Evolutionary conservation across 1,284 basidiomycete species (phyloP).

Genomic region (Moesziomyces globuligerus): DNA sequence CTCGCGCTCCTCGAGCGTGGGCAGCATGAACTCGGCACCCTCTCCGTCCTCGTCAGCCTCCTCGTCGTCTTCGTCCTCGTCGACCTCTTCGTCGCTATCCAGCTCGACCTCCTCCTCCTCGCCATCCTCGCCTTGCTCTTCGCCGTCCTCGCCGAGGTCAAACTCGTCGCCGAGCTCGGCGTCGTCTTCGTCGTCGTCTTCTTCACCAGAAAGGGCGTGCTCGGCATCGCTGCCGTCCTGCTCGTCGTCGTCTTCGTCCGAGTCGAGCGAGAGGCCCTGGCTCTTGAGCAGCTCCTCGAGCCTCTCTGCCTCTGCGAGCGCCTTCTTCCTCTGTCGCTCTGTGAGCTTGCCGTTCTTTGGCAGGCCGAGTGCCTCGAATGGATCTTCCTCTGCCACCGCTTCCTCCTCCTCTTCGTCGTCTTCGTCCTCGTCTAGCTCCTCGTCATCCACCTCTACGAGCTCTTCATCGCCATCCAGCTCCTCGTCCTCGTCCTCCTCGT

Average conservation of each 20-base stretch:
- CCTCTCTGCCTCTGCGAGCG: slow-evolving; percentile 64
- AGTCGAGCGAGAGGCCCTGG: slow-evolving; percentile 59
- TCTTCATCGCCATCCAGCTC: slow-evolving; percentile 65
- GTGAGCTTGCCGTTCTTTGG: slow-evolving; percentile 60
- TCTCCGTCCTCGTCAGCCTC: slow-evolving; percentile 59
- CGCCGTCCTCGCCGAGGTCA: slow-evolving; percentile 32
- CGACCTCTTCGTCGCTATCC: slow-evolving; percentile 68
- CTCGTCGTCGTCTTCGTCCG: slow-evolving; percentile 41
- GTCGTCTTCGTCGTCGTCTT: slow-evolving; percentile 35
- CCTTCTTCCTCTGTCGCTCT: slow-evolving; percentile 63
- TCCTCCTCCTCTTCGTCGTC: slow-evolving; percentile 29
- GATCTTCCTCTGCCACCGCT: slow-evolving; percentile 42
- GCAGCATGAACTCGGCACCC: slow-evolving; percentile 77
- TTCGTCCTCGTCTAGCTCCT: slow-evolving; percentile 39
- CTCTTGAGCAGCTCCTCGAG: slow-evolving; percentile 65
- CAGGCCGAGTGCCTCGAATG: slow-evolving; percentile 46
- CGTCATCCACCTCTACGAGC: slow-evolving; percentile 55
- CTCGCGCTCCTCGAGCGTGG: slow-evolving; percentile 82
- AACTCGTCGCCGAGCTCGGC: slow-evolving; percentile 55
- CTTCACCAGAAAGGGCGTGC: slow-evolving; percentile 2
- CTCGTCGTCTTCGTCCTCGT: slow-evolving; percentile 67
- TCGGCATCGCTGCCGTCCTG: slow-evolving; percentile 20
- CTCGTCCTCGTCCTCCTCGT: slow-evolving; percentile 68
- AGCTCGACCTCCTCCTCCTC: slow-evolving; percentile 30
- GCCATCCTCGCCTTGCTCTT: slow-evolving; percentile 36